Percentiles rank a stretch among this genome's conserved stretches.
phyloP scores from a whole-genome alignment of 768 basidiomycete species.

The Serendipita sp. region DNA sequence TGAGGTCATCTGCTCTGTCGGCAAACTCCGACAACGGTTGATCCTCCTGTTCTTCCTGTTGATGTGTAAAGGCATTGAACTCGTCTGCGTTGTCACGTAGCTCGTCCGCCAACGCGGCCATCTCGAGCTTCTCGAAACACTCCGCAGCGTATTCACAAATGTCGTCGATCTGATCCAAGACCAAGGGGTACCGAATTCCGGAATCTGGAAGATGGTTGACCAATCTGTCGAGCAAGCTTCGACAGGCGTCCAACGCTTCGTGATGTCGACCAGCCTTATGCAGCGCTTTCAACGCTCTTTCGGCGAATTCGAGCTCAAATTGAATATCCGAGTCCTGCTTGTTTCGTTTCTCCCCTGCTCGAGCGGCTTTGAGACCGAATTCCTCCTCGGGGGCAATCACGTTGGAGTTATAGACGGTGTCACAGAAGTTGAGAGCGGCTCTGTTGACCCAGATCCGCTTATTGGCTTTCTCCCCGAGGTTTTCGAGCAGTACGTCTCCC shows the following conservation, averaged over 20 bases:
- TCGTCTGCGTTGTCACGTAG: background rate
- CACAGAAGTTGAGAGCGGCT: background rate
- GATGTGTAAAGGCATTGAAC: background rate
- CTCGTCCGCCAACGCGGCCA: background rate
- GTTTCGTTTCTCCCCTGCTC: background rate
- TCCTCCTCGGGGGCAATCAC: background rate
- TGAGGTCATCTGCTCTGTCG: too few species aligned
- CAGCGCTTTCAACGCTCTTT: background rate
- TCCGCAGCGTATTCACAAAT: background rate
- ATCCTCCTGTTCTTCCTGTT: background rate
- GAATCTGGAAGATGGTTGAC: background rate
- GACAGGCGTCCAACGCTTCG: background rate
- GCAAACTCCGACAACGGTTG: too few species aligned
- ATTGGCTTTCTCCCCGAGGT: too few species aligned
- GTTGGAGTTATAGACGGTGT: background rate
- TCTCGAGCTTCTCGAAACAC: background rate
- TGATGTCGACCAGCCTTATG: background rate
- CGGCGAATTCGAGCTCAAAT: background rate
- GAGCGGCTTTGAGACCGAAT: background rate
- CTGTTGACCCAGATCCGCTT: too few species aligned
- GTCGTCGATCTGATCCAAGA: background rate
- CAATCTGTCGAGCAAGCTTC: background rate
- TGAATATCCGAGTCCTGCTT: background rate
- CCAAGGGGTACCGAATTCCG: background rate
- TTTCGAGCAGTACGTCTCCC: background rate